phyloP scores from a whole-genome alignment of 73 alveolate species.

The Halteria grandinella region DNA sequence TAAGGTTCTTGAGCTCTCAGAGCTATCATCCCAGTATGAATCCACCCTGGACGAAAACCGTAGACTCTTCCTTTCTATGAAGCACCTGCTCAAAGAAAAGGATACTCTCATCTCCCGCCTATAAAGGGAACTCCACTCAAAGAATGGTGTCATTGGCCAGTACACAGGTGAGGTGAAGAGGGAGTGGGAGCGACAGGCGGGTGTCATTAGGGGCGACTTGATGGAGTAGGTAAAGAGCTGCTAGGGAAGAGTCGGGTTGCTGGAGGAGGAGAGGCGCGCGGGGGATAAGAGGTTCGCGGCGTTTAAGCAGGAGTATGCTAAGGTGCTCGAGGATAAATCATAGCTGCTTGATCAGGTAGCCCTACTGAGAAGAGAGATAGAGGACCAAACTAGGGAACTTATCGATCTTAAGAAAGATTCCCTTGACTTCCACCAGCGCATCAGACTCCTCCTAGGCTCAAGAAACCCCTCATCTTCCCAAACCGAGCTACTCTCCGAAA shows the following conservation, averaged over 20 bases:
- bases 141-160: not conserved
- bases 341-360: no score
- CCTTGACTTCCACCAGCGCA: no score
- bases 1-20: not conserved
- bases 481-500: no score
- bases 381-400: no score
- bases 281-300: slow-evolving; percentile 1
- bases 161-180: not conserved
- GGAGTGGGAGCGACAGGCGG: slow-evolving; percentile 14
- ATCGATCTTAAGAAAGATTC: no score
- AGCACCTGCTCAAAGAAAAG: slow-evolving; percentile 12
- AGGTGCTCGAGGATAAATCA: slow-evolving; percentile 31
- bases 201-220: slow-evolving; percentile 4
- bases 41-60: slow-evolving; percentile 8
- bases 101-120: not conserved
- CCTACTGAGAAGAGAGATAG: no score
- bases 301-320: slow-evolving; percentile 2
- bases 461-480: no score
- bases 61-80: not conserved
- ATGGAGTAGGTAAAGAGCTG: not conserved
- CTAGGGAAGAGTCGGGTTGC: not conserved
- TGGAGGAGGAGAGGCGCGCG: not conserved
- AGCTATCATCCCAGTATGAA: not conserved
- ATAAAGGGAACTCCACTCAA: not conserved
- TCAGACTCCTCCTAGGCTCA: no score